A percentile compares a stretch with the other conserved stretches of the same genome.
These are phyloP conservation scores for Fusarium sp. DNA, from an alignment of 2,329 filamentous ascomycete genomes.

Conservation along the genomic window DNA sequence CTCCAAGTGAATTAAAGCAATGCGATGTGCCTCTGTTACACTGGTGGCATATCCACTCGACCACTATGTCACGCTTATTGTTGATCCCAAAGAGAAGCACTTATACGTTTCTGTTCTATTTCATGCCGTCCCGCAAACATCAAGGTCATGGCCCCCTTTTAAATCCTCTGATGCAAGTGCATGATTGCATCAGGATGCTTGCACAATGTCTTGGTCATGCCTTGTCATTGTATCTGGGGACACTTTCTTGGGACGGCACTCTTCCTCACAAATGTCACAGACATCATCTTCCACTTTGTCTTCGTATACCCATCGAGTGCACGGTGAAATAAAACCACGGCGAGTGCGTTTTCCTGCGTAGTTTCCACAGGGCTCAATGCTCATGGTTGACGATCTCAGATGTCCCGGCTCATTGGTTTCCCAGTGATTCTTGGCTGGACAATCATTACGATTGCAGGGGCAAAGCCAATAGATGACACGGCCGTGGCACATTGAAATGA, in stretches of 20 bases:
- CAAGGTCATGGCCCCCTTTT: no score
- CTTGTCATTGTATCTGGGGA: not conserved
- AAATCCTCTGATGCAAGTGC: not conserved
- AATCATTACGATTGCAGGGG: not conserved
- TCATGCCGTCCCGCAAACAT: no score
- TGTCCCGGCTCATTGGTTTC: conserved; percentile 1
- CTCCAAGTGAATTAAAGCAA: not conserved
- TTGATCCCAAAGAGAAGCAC: no score
- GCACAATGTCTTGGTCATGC: not conserved
- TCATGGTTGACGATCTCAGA: not conserved
- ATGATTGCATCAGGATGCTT: not conserved
- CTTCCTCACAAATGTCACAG: conserved; percentile 2
- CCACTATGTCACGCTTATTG: no score
- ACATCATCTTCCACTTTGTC: not conserved
- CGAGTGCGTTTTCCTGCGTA: not conserved
- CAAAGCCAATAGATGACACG: not conserved
- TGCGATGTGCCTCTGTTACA: not conserved
- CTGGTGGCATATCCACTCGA: no score
- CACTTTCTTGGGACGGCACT: not conserved
- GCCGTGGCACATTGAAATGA: not conserved
- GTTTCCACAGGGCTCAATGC: not conserved
- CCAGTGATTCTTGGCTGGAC: not conserved
- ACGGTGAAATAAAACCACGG: not conserved
- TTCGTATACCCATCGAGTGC: not conserved
- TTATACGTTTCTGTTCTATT: no score